Percentiles rank a stretch among this genome's conserved stretches.
phyloP scores from a whole-genome alignment of 306 rosid species.

The Hippophae gyantsensis region DNA sequence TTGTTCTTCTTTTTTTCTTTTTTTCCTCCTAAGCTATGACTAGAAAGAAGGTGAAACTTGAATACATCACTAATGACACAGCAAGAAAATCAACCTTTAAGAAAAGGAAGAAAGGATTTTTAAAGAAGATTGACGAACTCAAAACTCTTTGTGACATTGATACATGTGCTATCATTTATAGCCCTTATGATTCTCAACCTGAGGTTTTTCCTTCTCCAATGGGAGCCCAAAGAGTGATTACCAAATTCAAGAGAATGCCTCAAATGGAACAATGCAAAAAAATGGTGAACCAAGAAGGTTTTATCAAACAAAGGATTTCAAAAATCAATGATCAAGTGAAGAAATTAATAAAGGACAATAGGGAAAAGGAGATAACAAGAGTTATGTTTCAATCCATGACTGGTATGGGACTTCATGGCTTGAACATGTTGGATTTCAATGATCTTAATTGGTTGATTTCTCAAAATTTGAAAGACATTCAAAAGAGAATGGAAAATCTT shows the following conservation, averaged over 20 bases:
- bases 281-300: conserved; percentile 30
- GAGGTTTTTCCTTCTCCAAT: conserved; percentile 40
- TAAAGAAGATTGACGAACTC: conserved; percentile 50
- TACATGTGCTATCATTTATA: conserved; percentile 45
- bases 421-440: conserved; percentile 20
- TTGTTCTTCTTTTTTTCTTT: background rate
- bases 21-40: conserved; percentile 25
- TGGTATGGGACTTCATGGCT: background rate
- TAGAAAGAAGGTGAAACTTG: conserved; percentile 42
- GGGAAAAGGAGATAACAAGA: conserved; percentile 21
- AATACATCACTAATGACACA: conserved; percentile 24
- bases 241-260: conserved; percentile 22
- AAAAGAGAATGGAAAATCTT: conserved; percentile 3
- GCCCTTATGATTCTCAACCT: conserved; percentile 30
- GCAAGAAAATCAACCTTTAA: conserved; percentile 47
- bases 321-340: conserved; percentile 23
- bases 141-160: conserved; percentile 44
- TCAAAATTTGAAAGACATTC: conserved; percentile 15
- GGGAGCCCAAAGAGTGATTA: conserved; percentile 22
- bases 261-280: conserved; percentile 30
- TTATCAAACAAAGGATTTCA: conserved; percentile 22
- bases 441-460: conserved; percentile 22
- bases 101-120: conserved; percentile 55
- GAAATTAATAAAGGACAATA: conserved; percentile 19
- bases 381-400: conserved; percentile 23